Conservation (phyloP, 78 protist species). For the Dictyostelium purpureum region DNA sequence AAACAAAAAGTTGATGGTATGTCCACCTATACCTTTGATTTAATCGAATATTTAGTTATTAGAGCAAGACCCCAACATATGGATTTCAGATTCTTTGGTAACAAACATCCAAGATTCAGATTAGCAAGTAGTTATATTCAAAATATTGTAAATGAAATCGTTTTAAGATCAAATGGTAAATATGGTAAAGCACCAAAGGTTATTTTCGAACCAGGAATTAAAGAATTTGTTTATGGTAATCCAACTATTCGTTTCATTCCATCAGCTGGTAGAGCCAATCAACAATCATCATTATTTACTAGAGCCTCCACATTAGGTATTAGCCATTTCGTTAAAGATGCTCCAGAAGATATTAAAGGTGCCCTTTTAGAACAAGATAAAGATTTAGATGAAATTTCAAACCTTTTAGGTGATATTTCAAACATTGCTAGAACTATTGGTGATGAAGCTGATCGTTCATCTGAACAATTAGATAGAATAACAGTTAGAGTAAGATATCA, state of each 20-base stretch:
- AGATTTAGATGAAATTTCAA: conserved; percentile 77
- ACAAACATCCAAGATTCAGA: conserved; percentile 30
- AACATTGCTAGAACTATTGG: conserved; percentile 80
- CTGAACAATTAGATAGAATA: conserved; percentile 60
- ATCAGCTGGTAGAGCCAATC: not conserved
- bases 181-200: conserved; percentile 53
- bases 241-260: conserved; percentile 67
- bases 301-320: conserved; percentile 12
- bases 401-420: conserved; percentile 61
- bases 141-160: conserved; percentile 64
- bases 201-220: conserved; percentile 72
- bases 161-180: conserved; percentile 40
- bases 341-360: conserved; percentile 23
- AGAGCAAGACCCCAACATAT: conserved; percentile 71
- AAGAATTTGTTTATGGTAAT: conserved; percentile 54
- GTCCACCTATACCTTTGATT: conserved; percentile 13
- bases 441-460: conserved; percentile 68
- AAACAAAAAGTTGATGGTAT: not conserved
- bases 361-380: conserved; percentile 67
- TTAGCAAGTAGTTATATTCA: conserved; percentile 52
- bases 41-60: not conserved
- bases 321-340: conserved; percentile 48
- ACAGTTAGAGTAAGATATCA: conserved; percentile 3
- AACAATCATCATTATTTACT: conserved; percentile 25
- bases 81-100: conserved; percentile 40